Evolutionary conservation across 176 grass and related monocot genomes (phyloP).

Genomic region (Carex myosuroides): DNA sequence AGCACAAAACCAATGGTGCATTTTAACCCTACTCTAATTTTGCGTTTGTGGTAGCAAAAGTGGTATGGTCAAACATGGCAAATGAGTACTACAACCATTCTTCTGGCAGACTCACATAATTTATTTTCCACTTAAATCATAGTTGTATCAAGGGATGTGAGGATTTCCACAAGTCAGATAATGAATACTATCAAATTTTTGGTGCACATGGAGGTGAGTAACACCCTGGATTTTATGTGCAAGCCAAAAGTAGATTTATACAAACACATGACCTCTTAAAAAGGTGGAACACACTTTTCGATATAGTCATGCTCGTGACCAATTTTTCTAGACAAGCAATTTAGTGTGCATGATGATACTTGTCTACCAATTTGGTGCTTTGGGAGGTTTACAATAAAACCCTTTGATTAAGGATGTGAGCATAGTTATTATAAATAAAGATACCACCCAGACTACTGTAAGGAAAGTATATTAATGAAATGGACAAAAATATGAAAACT

Average conservation of each 20-base stretch:
- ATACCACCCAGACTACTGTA: background rate
- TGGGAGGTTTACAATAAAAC: background rate
- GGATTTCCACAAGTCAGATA: background rate
- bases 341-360: background rate
- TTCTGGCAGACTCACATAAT: background rate
- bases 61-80: background rate
- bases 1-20: no score
- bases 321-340: background rate
- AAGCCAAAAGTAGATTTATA: background rate
- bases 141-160: background rate
- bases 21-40: background rate
- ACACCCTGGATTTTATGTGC: background rate
- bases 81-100: background rate
- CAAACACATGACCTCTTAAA: background rate
- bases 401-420: slow-evolving; percentile 17
- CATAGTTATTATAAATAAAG: background rate
- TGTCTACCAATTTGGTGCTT: background rate
- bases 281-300: background rate
- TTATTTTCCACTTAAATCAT: background rate
- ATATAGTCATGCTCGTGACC: background rate
- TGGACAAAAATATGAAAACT: background rate
- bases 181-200: background rate
- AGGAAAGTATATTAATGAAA: background rate
- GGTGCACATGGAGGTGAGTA: background rate
- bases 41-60: background rate